These are phyloP conservation scores for Sphagnum magellanicum DNA, from an alignment of 228 moss, liverwort and hornwort genomes.

Conservation along the genomic window DNA sequence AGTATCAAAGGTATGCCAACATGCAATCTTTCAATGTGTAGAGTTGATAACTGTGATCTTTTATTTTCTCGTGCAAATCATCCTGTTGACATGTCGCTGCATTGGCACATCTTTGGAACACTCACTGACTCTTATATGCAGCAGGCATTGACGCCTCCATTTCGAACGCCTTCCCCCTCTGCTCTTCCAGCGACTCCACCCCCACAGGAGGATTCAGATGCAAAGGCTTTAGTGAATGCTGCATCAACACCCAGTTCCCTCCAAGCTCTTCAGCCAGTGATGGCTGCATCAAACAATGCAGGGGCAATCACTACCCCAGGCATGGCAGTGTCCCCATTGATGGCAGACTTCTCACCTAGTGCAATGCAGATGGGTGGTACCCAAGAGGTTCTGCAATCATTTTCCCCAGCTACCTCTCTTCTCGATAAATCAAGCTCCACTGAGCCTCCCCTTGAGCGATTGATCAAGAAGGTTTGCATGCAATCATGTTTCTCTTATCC, in stretches of 20 bases:
- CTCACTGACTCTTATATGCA: neutral
- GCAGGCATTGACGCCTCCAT: constrained; percentile 83
- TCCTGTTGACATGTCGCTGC: no score
- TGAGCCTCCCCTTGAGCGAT: constrained; percentile 64
- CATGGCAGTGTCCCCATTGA: constrained; percentile 72
- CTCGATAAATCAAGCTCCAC: constrained; percentile 58
- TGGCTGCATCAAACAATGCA: constrained; percentile 37
- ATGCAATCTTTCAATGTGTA: no score
- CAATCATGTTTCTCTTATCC: no score
- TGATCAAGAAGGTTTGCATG: constrained; percentile 45
- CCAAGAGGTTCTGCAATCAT: constrained; percentile 70
- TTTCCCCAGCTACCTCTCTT: constrained; percentile 82
- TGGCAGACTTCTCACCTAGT: constrained; percentile 56
- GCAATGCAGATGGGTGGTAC: constrained; percentile 27
- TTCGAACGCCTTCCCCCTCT: constrained; percentile 91
- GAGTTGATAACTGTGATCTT: no score
- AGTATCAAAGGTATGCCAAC: no score
- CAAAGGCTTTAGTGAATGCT: constrained; percentile 26
- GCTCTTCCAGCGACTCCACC: constrained; percentile 72
- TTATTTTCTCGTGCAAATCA: no score
- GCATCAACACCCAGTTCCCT: constrained; percentile 50
- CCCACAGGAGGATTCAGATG: constrained; percentile 72
- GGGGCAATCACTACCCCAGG: constrained; percentile 75
- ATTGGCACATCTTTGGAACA: no score
- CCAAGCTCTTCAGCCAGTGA: constrained; percentile 57